Evolutionary conservation across 192 early-diverging fungal genomes (phyloP).

Genomic region (Piromyces finnis): DNA sequence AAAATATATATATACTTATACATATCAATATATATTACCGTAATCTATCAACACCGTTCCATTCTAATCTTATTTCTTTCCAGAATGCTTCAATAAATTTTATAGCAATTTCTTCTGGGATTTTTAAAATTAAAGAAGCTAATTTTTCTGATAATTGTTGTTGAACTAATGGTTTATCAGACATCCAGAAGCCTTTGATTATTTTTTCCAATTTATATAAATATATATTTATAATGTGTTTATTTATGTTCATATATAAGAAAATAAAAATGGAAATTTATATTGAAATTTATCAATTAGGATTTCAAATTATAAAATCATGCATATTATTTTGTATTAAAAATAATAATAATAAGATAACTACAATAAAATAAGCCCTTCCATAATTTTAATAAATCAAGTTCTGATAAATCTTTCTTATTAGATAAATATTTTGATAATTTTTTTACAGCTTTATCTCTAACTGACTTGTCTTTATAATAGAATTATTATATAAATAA

Average conservation of each 20-base stretch:
- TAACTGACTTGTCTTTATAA: conserved; percentile 40
- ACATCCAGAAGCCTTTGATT: conserved; percentile 94
- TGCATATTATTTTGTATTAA: too few species aligned
- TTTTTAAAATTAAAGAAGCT: conserved; percentile 26
- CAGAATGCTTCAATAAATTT: conserved; percentile 44
- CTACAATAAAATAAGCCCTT: conserved; percentile 88
- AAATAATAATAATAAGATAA: too few species aligned
- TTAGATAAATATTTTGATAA: conserved; percentile 33
- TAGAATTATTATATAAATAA: too few species aligned
- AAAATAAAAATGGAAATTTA: too few species aligned
- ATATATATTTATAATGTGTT: neutral
- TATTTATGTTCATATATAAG: too few species aligned
- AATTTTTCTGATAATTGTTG: conserved; percentile 71
- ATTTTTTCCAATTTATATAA: too few species aligned
- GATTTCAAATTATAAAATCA: too few species aligned
- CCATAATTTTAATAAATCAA: conserved; percentile 69
- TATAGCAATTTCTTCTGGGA: conserved; percentile 24
- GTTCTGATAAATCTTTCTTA: conserved; percentile 28
- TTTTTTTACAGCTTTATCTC: conserved; percentile 51
- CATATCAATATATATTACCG: conserved; percentile 27
- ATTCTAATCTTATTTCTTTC: conserved; percentile 46
- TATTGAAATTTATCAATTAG: too few species aligned
- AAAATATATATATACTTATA: too few species aligned
- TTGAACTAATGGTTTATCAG: conserved; percentile 82
- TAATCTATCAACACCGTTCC: conserved; percentile 58